Evolutionary conservation across 306 rosid species (phyloP).

Genomic region (Acacia confusa): DNA sequence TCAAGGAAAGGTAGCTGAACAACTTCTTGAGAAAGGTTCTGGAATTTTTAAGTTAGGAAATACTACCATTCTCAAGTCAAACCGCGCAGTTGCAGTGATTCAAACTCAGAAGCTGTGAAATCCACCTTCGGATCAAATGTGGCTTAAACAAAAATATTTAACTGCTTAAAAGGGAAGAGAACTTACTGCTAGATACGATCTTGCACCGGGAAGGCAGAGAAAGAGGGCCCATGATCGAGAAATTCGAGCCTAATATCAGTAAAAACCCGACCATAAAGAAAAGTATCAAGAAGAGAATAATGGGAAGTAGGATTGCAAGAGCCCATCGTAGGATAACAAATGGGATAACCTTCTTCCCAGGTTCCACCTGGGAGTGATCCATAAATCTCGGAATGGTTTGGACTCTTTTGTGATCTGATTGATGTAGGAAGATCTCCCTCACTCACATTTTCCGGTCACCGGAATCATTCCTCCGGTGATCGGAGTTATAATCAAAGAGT

Average conservation of each 20-base stretch:
- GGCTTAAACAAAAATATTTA: not conserved
- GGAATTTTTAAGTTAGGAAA: not conserved
- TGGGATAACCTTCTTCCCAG: slow-evolving; percentile 28
- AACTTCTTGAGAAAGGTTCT: not conserved
- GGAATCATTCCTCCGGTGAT: slow-evolving; percentile 76
- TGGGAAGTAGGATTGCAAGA: slow-evolving; percentile 46
- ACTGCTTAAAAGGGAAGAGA: not conserved
- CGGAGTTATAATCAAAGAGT: slow-evolving; percentile 29
- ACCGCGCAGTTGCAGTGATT: not conserved
- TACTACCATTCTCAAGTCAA: not conserved
- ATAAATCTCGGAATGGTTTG: slow-evolving; percentile 28
- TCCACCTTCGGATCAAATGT: not conserved
- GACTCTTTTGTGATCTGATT: not conserved
- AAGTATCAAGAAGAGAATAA: slow-evolving; percentile 41
- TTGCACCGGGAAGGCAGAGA: slow-evolving; percentile 81
- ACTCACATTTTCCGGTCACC: slow-evolving; percentile 53
- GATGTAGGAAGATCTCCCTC: not conserved
- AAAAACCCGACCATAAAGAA: slow-evolving; percentile 45
- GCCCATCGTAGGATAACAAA: slow-evolving; percentile 44
- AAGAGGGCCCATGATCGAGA: slow-evolving; percentile 53
- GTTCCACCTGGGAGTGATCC: slow-evolving; percentile 56
- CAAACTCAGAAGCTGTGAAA: not conserved
- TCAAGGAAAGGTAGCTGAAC: not conserved
- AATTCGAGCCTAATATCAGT: slow-evolving; percentile 46
- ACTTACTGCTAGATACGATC: slow-evolving; percentile 81